phyloP scores from a whole-genome alignment of 139 green algal species.

The Micromonas pusilla region DNA sequence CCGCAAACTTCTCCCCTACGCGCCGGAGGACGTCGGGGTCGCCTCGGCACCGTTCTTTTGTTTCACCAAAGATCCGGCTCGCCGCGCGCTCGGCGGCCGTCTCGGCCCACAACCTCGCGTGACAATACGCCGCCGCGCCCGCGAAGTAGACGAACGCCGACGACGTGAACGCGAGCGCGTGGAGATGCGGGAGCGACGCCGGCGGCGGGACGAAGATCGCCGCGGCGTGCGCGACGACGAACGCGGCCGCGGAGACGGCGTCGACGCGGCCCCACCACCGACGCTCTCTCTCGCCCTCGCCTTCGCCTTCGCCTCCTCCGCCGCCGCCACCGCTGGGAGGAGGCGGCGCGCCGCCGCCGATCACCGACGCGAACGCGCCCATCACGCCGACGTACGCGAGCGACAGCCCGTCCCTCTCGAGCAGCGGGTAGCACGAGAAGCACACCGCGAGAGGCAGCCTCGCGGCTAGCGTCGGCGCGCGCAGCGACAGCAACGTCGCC shows the following conservation, averaged over 20 bases:
- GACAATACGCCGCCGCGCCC: not conserved
- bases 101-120: not conserved
- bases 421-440: slow-evolving; percentile 87
- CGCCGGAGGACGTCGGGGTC: too few species aligned
- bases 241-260: slow-evolving; percentile 30
- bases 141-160: slow-evolving; percentile 46
- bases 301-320: too few species aligned
- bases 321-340: too few species aligned
- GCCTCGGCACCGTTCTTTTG: too few species aligned
- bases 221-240: slow-evolving; percentile 37
- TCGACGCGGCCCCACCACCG: not conserved
- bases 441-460: slow-evolving; percentile 50
- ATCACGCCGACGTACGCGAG: too few species aligned
- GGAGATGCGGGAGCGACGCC: slow-evolving; percentile 44
- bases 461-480: slow-evolving; percentile 46
- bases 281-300: too few species aligned
- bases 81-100: too few species aligned
- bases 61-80: too few species aligned
- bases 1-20: too few species aligned
- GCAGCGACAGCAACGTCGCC: slow-evolving; percentile 52
- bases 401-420: slow-evolving; percentile 68
- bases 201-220: slow-evolving; percentile 38
- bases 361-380: too few species aligned
- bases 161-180: slow-evolving; percentile 49
- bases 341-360: too few species aligned